Conservation (phyloP, 1,139 yeast species). For the Kodamaea arcana region DNA sequence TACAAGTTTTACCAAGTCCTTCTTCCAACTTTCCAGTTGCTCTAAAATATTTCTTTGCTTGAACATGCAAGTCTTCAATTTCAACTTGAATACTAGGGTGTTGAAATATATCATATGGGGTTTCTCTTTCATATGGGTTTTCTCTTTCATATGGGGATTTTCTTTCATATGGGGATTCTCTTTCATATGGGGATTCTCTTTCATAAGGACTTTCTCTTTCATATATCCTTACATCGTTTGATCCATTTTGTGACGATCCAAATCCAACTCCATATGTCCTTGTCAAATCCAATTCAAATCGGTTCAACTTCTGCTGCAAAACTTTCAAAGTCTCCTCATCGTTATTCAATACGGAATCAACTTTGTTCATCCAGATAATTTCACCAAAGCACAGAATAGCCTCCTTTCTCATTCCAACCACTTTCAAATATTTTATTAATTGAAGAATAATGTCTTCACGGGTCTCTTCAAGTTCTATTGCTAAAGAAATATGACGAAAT, state of each 20-base stretch:
- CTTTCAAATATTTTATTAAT: conserved; percentile 15
- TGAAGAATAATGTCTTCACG: conserved; percentile 16
- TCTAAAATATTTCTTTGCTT: conserved; percentile 17
- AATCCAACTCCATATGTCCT: neutral
- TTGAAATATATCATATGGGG: too few species aligned
- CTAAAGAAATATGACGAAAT: conserved; percentile 23
- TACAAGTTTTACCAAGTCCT: conserved; percentile 5
- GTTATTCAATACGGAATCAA: conserved; percentile 4
- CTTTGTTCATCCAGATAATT: conserved; percentile 10
- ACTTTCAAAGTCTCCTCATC: neutral
- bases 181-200: too few species aligned
- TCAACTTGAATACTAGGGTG: neutral
- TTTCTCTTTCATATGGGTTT: too few species aligned
- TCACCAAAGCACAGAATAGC: conserved; percentile 12
- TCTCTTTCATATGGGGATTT: too few species aligned
- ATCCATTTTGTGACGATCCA: too few species aligned
- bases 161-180: too few species aligned
- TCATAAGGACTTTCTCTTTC: too few species aligned
- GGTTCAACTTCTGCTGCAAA: neutral
- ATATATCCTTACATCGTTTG: too few species aligned
- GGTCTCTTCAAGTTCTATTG: conserved; percentile 22
- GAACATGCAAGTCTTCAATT: conserved; percentile 14
- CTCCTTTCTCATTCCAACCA: conserved; percentile 13
- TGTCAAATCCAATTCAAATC: neutral
- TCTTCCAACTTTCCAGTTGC: conserved; percentile 5